Conservation (phyloP, 2,329 filamentous ascomycete species). For the Huntiella decipiens region DNA sequence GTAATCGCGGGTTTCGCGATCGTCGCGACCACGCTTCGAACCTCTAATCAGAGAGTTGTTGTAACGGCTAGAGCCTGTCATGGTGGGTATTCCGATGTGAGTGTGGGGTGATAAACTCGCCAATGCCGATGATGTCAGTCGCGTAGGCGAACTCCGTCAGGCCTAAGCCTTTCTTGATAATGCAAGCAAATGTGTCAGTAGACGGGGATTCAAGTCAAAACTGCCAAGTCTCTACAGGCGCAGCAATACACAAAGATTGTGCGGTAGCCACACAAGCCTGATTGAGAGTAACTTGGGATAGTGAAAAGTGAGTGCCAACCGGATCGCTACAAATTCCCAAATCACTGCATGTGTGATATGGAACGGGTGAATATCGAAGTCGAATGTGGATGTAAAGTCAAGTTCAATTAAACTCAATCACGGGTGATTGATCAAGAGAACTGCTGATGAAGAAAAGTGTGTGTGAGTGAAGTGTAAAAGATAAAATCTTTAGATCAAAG, state of each 20-base stretch:
- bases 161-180: constrained; percentile 1
- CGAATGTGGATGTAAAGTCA: too few relatives aligned
- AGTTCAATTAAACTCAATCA: too few relatives aligned
- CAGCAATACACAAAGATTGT: background rate
- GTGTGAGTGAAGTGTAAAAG: too few relatives aligned
- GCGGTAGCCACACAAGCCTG: background rate
- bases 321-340: constrained; percentile 5
- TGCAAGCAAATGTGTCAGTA: constrained; percentile 9
- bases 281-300: constrained; percentile 1
- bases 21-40: constrained; percentile 47
- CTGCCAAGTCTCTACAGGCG: constrained; percentile 2
- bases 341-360: background rate
- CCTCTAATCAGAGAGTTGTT: background rate
- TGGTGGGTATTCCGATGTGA: background rate
- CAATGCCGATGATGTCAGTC: background rate
- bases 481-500: too few relatives aligned
- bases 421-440: too few relatives aligned
- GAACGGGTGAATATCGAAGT: too few relatives aligned
- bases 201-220: constrained; percentile 2
- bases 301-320: constrained; percentile 10
- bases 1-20: constrained; percentile 38
- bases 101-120: background rate
- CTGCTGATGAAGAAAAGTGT: too few relatives aligned
- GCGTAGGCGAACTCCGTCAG: background rate
- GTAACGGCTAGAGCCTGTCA: constrained; percentile 13